These are phyloP conservation scores for Calocera viscosa DNA, from an alignment of 768 basidiomycete species.

Conservation along the genomic window DNA sequence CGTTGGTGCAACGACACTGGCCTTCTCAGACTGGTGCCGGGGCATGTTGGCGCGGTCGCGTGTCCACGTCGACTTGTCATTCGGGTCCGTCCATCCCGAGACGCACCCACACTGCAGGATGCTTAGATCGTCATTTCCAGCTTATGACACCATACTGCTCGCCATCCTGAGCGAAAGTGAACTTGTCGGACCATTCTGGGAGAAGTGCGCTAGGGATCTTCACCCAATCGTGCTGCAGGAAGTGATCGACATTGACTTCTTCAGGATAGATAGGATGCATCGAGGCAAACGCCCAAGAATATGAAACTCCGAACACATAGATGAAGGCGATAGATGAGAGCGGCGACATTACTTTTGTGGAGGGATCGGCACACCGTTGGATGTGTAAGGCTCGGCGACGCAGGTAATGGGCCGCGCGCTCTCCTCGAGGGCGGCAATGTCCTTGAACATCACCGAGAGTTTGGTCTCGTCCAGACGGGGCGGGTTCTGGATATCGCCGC, in stretches of 20 bases:
- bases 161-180: constrained; percentile 36
- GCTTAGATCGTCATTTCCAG: not conserved
- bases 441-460: too few relatives aligned
- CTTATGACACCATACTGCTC: constrained; percentile 30
- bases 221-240: constrained; percentile 45
- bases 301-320: not conserved
- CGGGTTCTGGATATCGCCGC: too few relatives aligned
- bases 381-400: too few relatives aligned
- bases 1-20: constrained; percentile 43
- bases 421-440: too few relatives aligned
- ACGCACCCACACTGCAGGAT: constrained; percentile 10
- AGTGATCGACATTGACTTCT: constrained; percentile 38
- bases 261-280: not conserved
- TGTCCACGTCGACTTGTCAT: constrained; percentile 46
- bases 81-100: constrained; percentile 31
- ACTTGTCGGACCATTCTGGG: constrained; percentile 38
- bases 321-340: not conserved
- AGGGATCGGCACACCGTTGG: too few relatives aligned
- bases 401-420: too few relatives aligned
- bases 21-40: constrained; percentile 34
- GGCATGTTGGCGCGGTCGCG: constrained; percentile 43
- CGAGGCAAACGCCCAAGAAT: not conserved
- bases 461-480: too few relatives aligned
- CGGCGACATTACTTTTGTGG: too few relatives aligned
- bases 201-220: constrained; percentile 43